phyloP scores from a whole-genome alignment of 106 monocot species.

The Platanthera guangdongensis region DNA sequence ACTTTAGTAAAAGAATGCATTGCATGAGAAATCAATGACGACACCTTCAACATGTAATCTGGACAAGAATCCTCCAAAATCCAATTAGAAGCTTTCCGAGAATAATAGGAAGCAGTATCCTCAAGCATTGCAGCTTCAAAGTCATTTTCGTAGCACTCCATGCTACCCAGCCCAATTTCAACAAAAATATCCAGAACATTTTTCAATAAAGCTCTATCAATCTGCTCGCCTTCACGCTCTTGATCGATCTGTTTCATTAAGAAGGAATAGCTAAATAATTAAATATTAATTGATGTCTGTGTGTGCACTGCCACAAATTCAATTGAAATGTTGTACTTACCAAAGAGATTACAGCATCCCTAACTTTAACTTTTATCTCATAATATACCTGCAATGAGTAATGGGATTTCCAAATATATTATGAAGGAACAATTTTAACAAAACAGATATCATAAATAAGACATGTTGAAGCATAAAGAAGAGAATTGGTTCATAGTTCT shows the following conservation, averaged over 20 bases:
- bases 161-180: conserved; percentile 59
- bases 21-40: background rate
- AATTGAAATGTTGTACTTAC: conserved; percentile 16
- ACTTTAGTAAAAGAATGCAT: background rate
- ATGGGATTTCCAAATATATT: background rate
- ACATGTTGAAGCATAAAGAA: background rate
- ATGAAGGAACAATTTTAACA: background rate
- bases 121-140: conserved; percentile 63
- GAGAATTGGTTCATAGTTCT: background rate
- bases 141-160: conserved; percentile 72
- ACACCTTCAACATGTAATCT: conserved; percentile 81
- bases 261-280: background rate
- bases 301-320: background rate
- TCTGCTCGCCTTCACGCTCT: conserved; percentile 70
- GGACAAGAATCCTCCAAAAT: conserved; percentile 80
- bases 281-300: background rate
- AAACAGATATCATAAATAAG: background rate
- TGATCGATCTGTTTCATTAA: conserved; percentile 50
- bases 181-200: conserved; percentile 70
- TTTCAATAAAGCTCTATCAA: conserved; percentile 60
- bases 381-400: conserved; percentile 38
- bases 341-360: conserved; percentile 65
- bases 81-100: conserved; percentile 71
- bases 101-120: conserved; percentile 64
- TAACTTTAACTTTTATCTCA: conserved; percentile 49